phyloP scores from a whole-genome alignment of 2,329 filamentous ascomycete species.

The Epichloe sp. region DNA sequence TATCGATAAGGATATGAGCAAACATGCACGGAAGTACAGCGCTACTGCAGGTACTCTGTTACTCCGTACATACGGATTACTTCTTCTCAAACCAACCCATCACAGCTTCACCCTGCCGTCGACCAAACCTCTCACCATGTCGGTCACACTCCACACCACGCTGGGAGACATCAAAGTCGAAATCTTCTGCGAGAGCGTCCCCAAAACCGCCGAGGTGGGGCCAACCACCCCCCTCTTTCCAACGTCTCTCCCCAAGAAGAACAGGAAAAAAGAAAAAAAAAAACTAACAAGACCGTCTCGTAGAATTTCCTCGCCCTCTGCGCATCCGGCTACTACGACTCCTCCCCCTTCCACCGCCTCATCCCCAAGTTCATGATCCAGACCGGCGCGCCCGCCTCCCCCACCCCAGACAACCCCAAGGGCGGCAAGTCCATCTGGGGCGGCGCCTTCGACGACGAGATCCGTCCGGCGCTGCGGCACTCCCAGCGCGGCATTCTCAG shows the following conservation, averaged over 20 bases:
- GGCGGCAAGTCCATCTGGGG: slow-evolving; percentile 63
- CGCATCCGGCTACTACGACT: slow-evolving; percentile 64
- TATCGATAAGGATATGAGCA: no score
- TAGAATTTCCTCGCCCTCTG: slow-evolving; percentile 82
- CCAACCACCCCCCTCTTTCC: no score
- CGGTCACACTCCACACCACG: slow-evolving; percentile 70
- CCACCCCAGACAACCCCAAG: slow-evolving; percentile 47
- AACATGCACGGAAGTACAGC: no score
- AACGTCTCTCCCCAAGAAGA: not conserved
- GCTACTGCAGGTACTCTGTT: no score
- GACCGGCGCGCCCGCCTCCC: slow-evolving; percentile 50
- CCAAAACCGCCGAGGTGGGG: slow-evolving; percentile 72
- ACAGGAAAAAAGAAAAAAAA: not conserved
- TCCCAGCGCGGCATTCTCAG: slow-evolving; percentile 56
- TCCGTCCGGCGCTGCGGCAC: slow-evolving; percentile 56
- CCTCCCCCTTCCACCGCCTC: slow-evolving; percentile 65
- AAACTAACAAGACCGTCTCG: not conserved
- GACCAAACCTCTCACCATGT: slow-evolving; percentile 30
- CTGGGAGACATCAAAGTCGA: slow-evolving; percentile 89
- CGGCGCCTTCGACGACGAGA: slow-evolving; percentile 66
- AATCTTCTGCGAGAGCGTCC: slow-evolving; percentile 88
- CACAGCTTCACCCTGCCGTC: not conserved
- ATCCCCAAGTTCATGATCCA: slow-evolving; percentile 76
- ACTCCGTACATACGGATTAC: no score
- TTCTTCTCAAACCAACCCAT: not conserved